Evolutionary conservation across 2,329 filamentous ascomycete species (phyloP), one percentile per base, ranked within the genome.

Genomic region (Cadophora gregata): DNA sequence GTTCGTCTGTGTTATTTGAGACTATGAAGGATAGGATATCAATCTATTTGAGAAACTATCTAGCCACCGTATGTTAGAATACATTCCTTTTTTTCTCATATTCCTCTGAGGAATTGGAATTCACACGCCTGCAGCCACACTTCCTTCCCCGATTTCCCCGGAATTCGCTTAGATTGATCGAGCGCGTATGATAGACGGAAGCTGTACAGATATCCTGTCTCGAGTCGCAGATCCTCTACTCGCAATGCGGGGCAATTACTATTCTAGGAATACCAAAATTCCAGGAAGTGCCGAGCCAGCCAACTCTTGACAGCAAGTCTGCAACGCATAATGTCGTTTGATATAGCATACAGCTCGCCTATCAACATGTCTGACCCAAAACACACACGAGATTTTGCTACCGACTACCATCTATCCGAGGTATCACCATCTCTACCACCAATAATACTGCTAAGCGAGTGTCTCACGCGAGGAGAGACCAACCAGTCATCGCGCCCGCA

Each of bases 261-360:
- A n/a, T n/a, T n/a, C n/a, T n/a, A n/a, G n/a, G n/a, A n/a, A n/a
- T n/a, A 10, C 36, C 36, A 38, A 16, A 42, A 42, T 42, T 27
- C 25, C 14, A 31, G 50, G 25, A 19, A 25, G 25, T 53, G 16
- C n/a, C 16, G 12, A 27, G 50, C 50, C 50, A 53, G 27, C 25
- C 50, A 53, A 53, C 25, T 53, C 14, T 53, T 31, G 50, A 53
- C 8, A 53, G 25, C 12, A 31, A 53, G 25, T 25, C 50, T 53
- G 50, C 9, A 31, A 24, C 10, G 8, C 8, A 31, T 1, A 19
- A 25, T 50, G 24, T 31, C 25, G 25, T 51, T 29, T 29, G n/a
- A n/a, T n/a, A n/a, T n/a, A n/a, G n/a, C n/a, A 21, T 51, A n/a
- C 14, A 53, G 50, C 50, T 27, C 10, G 50, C 27, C 50, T 27